Percentiles rank a stretch among this genome's conserved stretches.
Evolutionary conservation across 352 stramenopile species (phyloP).

Genomic region (Pythium periplocum): DNA sequence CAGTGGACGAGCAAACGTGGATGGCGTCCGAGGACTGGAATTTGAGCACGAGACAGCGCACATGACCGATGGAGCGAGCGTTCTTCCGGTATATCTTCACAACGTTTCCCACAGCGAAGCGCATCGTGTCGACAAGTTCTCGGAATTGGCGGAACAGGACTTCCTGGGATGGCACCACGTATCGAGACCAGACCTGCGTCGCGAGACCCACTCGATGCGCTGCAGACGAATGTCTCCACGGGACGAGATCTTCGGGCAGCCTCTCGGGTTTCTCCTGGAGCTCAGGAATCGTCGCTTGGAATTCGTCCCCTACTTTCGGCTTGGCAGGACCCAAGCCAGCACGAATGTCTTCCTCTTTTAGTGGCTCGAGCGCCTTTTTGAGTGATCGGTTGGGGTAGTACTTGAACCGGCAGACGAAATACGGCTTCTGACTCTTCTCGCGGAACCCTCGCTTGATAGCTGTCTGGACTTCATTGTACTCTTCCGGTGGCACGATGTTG

Average conservation of each 20-base stretch:
- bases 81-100: conserved; percentile 48
- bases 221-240: conserved; percentile 3
- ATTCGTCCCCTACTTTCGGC: conserved; percentile 58
- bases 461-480: conserved; percentile 65
- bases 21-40: conserved; percentile 33
- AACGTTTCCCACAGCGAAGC: conserved; percentile 63
- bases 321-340: conserved; percentile 55
- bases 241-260: conserved; percentile 6
- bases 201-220: conserved; percentile 3
- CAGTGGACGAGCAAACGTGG: conserved; percentile 54
- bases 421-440: conserved; percentile 50
- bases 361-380: conserved; percentile 60
- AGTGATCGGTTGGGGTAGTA: conserved; percentile 65
- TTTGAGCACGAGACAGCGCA: conserved; percentile 64
- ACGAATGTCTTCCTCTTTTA: conserved; percentile 70
- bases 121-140: conserved; percentile 44
- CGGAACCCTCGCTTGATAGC: conserved; percentile 69
- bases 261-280: conserved; percentile 19
- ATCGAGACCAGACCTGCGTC: conserved; percentile 62
- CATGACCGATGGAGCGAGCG: conserved; percentile 33
- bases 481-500: conserved; percentile 64
- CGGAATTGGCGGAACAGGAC: conserved; percentile 50
- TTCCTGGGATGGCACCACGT: conserved; percentile 38
- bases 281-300: conserved; percentile 47
- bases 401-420: conserved; percentile 78